Evolutionary conservation across 345 rosid genomes (phyloP), one percentile per base, ranked within the genome.

Genomic region (Acer yangbiense): DNA sequence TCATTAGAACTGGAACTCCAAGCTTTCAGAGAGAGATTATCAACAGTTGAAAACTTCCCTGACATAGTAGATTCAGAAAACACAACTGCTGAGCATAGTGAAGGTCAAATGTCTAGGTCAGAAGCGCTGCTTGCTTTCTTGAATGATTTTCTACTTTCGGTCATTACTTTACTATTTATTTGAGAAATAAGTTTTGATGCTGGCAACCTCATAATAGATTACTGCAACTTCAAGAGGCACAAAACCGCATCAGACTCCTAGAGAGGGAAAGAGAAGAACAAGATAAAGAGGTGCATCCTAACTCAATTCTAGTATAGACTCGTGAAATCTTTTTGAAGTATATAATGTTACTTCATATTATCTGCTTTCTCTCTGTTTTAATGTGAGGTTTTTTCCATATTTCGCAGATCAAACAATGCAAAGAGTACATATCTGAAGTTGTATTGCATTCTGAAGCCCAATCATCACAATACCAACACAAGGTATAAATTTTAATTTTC

Each of bases 371-470:
- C 21, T 57, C 20, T 44, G n/a, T 60, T 63, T 71, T 57, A 32
- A 62, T 61, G 11, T 72, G 65, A 52, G 57, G 10, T 21, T 80
- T 80, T 76, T 43, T 79, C 64, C 55, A 68, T 79, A 71, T 71
- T 69, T 78, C 82, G 76, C 73, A 95, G 99, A 83, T 93, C 80
- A 89, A 86, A 79, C 91, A 83, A 78, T 88, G 83, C 85, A 93
- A 89, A 85, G 92, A 90, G 71, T 90, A 90, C 86, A 87, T 90
- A 76, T 90, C 95, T 0, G 97, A 95, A 79, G 83, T 95, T 78
- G 81, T 89, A 65, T 71, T 95, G 81, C 99, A 95, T 85, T 93
- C 93, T 57, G 99, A 95, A 83, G 98, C 98, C 75, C 99, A 95
- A 83, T 88, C 99, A 79, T 86, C 86, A 68, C 88, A 88, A 65